phyloP scores from a whole-genome alignment of 139 green algal species.

The Gonium pectorale region DNA sequence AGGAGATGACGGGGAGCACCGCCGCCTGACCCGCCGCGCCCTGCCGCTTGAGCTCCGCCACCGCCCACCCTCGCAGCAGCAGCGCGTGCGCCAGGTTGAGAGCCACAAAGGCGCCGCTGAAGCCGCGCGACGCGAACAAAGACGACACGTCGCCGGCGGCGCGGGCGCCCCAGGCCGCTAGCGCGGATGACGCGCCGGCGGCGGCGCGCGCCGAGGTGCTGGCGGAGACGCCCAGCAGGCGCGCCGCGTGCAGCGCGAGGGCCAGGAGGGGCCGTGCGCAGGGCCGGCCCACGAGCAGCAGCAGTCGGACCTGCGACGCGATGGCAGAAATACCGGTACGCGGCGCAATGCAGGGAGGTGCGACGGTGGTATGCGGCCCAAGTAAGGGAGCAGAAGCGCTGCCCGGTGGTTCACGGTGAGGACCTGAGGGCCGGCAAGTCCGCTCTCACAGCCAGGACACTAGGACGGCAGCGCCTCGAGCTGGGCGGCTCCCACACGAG shows the following conservation, averaged over 20 bases:
- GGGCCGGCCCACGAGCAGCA: too few relatives aligned
- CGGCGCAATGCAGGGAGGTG: too few relatives aligned
- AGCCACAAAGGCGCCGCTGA: neutral
- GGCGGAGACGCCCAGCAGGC: neutral
- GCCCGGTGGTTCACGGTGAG: too few relatives aligned
- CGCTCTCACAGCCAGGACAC: too few relatives aligned
- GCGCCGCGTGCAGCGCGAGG: neutral
- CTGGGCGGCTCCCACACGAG: too few relatives aligned
- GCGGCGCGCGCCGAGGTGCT: neutral
- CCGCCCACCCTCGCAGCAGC: slow-evolving; percentile 12
- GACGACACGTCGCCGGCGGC: neutral
- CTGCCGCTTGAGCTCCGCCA: neutral
- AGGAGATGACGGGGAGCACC: slow-evolving; percentile 13
- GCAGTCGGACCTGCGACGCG: neutral
- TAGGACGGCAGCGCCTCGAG: too few relatives aligned
- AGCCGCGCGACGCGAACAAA: slow-evolving; percentile 2
- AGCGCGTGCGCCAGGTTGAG: slow-evolving; percentile 7
- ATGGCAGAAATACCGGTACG: too few relatives aligned
- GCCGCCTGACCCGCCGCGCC: neutral
- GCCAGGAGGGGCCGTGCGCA: neutral
- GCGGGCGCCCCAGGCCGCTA: slow-evolving; percentile 18
- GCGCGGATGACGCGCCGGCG: neutral
- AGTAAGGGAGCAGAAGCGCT: too few relatives aligned
- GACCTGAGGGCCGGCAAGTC: too few relatives aligned
- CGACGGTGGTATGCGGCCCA: too few relatives aligned